phyloP scores from a whole-genome alignment of 2,329 filamentous ascomycete genomes.

The Pseudomassariella vexata region DNA sequence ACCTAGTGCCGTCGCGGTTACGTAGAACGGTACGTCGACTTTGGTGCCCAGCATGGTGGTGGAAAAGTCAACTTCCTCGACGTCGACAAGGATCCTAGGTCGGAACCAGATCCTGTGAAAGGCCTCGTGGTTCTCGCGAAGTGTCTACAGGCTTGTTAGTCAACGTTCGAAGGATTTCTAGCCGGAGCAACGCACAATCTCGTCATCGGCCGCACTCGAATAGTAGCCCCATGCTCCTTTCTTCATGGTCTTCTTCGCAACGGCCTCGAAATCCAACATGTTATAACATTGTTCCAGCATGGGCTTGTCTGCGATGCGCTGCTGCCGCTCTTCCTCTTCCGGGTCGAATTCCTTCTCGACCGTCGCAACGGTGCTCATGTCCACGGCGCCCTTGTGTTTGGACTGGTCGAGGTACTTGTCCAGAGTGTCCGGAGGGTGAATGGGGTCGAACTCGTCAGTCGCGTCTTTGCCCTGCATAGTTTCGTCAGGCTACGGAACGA shows the following conservation, averaged over 20 bases:
- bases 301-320: conserved; percentile 71
- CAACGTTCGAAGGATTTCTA: not conserved
- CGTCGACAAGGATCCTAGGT: conserved; percentile 81
- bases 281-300: conserved; percentile 86
- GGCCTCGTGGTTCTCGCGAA: conserved; percentile 91
- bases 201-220: conserved; percentile 84
- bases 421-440: conserved; percentile 81
- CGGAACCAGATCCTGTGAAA: conserved; percentile 98
- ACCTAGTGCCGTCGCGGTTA: conserved; percentile 91
- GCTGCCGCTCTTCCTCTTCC: conserved; percentile 65
- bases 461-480: conserved; percentile 73
- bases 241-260: conserved; percentile 88
- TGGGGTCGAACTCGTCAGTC: conserved; percentile 85
- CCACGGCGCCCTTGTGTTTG: conserved; percentile 84
- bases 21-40: conserved; percentile 84
- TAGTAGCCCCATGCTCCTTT: conserved; percentile 97
- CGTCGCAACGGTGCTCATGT: conserved; percentile 72
- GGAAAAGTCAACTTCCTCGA: conserved; percentile 77
- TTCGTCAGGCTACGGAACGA: no score
- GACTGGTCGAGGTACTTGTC: conserved; percentile 76
- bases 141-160: conserved; percentile 51
- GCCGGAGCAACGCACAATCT: conserved; percentile 56
- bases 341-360: conserved; percentile 63
- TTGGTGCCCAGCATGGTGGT: conserved; percentile 93
- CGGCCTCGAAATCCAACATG: conserved; percentile 90